Evolutionary conservation across 345 rosid genomes (phyloP).

Genomic region (Carallia pectinifolia): DNA sequence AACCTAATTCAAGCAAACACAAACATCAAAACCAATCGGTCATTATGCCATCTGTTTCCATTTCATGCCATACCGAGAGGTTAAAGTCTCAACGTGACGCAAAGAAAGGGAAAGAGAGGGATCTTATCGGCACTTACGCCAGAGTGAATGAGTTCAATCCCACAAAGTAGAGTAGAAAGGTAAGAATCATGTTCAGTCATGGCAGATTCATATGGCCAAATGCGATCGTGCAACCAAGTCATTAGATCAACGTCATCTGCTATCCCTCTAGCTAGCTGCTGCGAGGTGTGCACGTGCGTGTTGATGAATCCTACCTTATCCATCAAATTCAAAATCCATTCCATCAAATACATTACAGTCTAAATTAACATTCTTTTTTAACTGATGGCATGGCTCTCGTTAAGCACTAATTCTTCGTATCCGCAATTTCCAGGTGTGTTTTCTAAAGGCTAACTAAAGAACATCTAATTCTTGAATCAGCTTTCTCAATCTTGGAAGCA

Average conservation of each 20-base stretch:
- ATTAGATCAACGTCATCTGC: slow-evolving; percentile 65
- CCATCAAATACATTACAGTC: too few species aligned
- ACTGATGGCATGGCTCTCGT: too few species aligned
- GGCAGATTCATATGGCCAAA: slow-evolving; percentile 71
- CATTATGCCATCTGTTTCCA: too few species aligned
- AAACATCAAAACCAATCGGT: neutral
- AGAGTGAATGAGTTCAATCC: slow-evolving; percentile 64
- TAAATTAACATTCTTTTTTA: too few species aligned
- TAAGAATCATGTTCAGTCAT: slow-evolving; percentile 69
- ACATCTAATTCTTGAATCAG: too few species aligned
- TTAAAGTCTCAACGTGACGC: too few species aligned
- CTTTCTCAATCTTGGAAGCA: neutral
- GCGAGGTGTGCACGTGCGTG: slow-evolving; percentile 72
- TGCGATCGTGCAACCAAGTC: slow-evolving; percentile 64
- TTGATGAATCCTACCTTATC: slow-evolving; percentile 46
- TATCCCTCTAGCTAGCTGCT: slow-evolving; percentile 67
- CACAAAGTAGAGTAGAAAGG: slow-evolving; percentile 61
- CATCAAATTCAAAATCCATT: neutral
- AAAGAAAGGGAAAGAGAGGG: too few species aligned
- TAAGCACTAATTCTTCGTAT: too few species aligned
- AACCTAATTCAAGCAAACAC: slow-evolving; percentile 34
- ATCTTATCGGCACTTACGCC: slow-evolving; percentile 39
- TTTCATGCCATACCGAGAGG: too few species aligned
- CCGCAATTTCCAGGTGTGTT: too few species aligned
- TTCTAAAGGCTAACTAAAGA: too few species aligned